These are phyloP conservation scores for Penicillium capsulatum DNA, from an alignment of 2,329 filamentous ascomycete genomes.

Conservation along the genomic window DNA sequence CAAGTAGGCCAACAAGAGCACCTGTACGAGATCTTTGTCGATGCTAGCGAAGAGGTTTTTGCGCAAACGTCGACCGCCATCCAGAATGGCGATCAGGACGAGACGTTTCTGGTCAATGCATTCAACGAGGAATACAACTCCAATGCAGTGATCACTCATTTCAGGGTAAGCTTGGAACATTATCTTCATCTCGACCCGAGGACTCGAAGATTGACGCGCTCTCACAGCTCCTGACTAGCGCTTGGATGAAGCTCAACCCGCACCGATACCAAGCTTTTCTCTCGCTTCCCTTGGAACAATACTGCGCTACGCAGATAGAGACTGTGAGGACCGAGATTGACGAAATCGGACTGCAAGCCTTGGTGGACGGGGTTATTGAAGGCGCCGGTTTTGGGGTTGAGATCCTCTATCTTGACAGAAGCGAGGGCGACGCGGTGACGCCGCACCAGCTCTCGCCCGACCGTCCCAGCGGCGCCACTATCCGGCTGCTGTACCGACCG, in stretches of 20 bases:
- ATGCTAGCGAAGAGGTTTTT: conserved; percentile 67
- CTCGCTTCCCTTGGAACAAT: conserved; percentile 59
- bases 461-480: conserved; percentile 52
- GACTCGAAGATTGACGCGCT: conserved; percentile 9
- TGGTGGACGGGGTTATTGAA: conserved; percentile 75
- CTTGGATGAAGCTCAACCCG: conserved; percentile 74
- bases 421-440: conserved; percentile 68
- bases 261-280: conserved; percentile 70
- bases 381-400: conserved; percentile 76
- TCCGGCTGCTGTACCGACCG: conserved; percentile 66
- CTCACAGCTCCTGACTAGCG: conserved; percentile 68
- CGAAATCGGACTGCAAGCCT: conserved; percentile 73
- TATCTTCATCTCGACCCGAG: too few species aligned
- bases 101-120: conserved; percentile 55
- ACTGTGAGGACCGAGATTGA: conserved; percentile 80
- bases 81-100: conserved; percentile 52
- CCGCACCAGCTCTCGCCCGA: conserved; percentile 40
- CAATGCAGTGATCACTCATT: conserved; percentile 78
- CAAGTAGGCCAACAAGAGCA: conserved; percentile 64
- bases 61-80: conserved; percentile 59
- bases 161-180: conserved; percentile 57
- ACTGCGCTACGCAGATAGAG: conserved; percentile 68
- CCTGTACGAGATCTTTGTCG: conserved; percentile 77
- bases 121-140: conserved; percentile 72
- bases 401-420: conserved; percentile 87